Conservation (phyloP, 108 stramenopile species). For the Nitzschia palea region DNA sequence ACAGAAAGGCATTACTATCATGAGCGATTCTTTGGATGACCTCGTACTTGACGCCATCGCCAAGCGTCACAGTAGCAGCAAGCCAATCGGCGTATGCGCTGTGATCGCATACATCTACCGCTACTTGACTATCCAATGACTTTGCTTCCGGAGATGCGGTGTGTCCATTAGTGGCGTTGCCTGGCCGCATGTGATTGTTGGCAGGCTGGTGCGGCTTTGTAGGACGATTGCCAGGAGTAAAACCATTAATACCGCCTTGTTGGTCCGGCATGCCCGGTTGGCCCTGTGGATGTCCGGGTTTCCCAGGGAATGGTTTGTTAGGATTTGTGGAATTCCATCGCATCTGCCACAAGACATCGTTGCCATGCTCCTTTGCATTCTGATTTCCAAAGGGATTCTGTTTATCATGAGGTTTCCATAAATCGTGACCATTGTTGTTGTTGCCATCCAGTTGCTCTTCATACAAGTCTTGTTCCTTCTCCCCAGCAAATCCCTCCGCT, state of each 20-base stretch:
- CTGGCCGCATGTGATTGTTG: no score
- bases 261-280: no score
- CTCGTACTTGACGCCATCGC: slow-evolving; percentile 44
- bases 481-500: slow-evolving; percentile 46
- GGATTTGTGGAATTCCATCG: slow-evolving; percentile 14
- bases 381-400: not conserved
- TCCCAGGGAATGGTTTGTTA: not conserved
- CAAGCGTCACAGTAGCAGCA: slow-evolving; percentile 22
- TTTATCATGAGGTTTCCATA: not conserved
- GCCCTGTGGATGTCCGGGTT: not conserved
- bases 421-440: slow-evolving; percentile 20
- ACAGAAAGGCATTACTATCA: slow-evolving; percentile 67
- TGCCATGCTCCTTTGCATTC: not conserved
- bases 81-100: slow-evolving; percentile 1
- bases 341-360: not conserved
- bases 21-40: slow-evolving; percentile 63
- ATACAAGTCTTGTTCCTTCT: slow-evolving; percentile 21
- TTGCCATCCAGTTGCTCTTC: not conserved
- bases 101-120: not conserved
- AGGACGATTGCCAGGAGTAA: no score
- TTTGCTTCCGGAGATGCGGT: no score
- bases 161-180: no score
- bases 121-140: no score
- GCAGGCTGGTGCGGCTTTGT: no score
- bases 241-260: no score